Evolutionary conservation across 2,329 filamentous ascomycete species (phyloP), one percentile per base, ranked within the genome.

Genomic region (Tolypocladium amazonense): DNA sequence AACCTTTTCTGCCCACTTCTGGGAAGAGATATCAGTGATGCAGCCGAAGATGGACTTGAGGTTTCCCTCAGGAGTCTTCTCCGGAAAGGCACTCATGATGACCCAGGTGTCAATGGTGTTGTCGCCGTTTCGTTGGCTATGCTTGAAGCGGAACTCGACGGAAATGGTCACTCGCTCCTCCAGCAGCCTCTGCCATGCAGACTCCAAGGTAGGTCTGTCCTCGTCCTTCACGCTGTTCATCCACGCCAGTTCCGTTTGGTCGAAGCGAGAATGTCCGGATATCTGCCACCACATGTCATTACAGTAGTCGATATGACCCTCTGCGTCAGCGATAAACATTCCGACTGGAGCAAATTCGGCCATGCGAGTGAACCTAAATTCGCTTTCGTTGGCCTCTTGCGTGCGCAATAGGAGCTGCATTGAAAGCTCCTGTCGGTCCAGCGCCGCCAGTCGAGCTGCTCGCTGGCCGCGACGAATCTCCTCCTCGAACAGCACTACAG

Each of bases 291-390:
- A 94, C 69, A 88, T 89, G 63, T 92, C 88, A 69, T 95, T 95
- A 69, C 87, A 89, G 69, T 90, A 94, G 12, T 82, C 89, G 65
- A 94, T 89, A 30, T 81, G 77, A 4, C 90, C 90, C 47, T 78
- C 72, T 0, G 83, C 79, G 67, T 91, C 83, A n/a, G 89, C 88
- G 65, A 94, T 92, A 70, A 93, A 93, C 75, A 95, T 88, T 35
- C 90, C 90, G 1, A 92, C 89, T 0, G 90, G 90, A 0, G 89
- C 88, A 63, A 91, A 90, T 68, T 92, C 89, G 2, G 90, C 89
- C 88, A 94, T 92, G 53, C 89, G 81, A 0, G 88, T 90, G 69
- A 94, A 94, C 60, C 88, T 87, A 38, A 88, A 87, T 70, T 94
- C 90, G 69, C 85, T 85, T 66, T 87, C 84, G 50, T 81, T 77